A percentile compares a stretch with the other conserved stretches of the same genome.
These are phyloP conservation scores for Theobroma cacao DNA, from an alignment of 345 rosid genomes.

Conservation along the genomic window DNA sequence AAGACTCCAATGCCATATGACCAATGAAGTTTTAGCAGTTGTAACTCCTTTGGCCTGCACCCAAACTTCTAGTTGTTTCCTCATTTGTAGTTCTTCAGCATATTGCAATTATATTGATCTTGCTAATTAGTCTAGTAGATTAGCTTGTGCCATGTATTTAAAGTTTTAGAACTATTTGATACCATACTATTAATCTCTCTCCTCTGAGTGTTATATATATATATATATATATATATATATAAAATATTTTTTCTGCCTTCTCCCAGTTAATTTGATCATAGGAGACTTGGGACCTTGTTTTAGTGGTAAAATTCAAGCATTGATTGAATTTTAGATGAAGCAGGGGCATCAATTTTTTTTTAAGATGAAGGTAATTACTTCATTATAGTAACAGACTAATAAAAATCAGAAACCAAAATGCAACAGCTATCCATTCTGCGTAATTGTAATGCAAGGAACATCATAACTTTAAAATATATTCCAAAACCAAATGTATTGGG, in stretches of 20 bases:
- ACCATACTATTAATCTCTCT: too few species aligned
- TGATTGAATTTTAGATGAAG: not conserved
- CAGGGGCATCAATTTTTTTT: not conserved
- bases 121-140: not conserved
- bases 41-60: too few species aligned
- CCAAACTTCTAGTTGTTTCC: too few species aligned
- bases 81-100: not conserved
- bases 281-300: too few species aligned
- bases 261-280: too few species aligned
- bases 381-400: not conserved
- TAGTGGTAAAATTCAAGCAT: too few species aligned
- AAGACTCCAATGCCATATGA: not conserved
- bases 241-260: too few species aligned
- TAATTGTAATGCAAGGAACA: too few species aligned
- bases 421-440: not conserved
- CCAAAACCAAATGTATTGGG: not conserved
- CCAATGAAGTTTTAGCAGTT: not conserved
- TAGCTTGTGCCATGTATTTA: not conserved
- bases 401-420: not conserved
- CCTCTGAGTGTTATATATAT: too few species aligned
- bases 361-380: not conserved
- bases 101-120: not conserved
- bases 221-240: too few species aligned
- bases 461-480: too few species aligned
- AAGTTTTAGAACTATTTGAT: too few species aligned